Evolutionary conservation across 768 basidiomycete species (phyloP).

Genomic region (Hypholoma sublateritium): DNA sequence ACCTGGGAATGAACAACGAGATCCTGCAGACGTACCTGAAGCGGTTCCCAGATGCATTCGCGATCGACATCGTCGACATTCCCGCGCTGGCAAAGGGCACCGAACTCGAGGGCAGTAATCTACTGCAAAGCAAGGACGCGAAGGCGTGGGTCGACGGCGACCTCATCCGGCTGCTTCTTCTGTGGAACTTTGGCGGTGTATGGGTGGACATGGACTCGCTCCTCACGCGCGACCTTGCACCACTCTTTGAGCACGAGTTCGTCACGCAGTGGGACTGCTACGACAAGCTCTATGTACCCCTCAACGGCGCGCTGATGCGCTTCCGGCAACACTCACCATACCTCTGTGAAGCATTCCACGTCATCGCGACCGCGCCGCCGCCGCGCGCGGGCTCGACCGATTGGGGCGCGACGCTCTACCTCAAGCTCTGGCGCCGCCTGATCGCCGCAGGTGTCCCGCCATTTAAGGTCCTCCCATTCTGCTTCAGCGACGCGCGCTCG

Average conservation of each 20-base stretch:
- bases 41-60: conserved; percentile 70
- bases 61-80: conserved; percentile 70
- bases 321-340: conserved; percentile 92
- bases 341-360: conserved; percentile 93
- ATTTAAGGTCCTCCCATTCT: conserved; percentile 93
- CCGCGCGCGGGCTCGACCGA: conserved; percentile 83
- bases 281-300: conserved; percentile 50
- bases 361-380: conserved; percentile 74
- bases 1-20: conserved; percentile 54
- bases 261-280: conserved; percentile 99
- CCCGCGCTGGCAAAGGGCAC: conserved; percentile 70
- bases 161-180: conserved; percentile 79
- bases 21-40: conserved; percentile 61
- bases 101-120: conserved; percentile 61
- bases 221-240: conserved; percentile 82
- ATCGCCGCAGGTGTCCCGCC: conserved; percentile 71
- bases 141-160: conserved; percentile 97
- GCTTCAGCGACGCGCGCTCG: conserved; percentile 88
- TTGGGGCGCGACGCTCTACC: conserved; percentile 92
- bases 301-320: conserved; percentile 95
- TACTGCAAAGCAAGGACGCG: conserved; percentile 63
- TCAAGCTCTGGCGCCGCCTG: conserved; percentile 87
- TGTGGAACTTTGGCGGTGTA: conserved; percentile 90
- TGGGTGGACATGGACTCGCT: conserved; percentile 99
- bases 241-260: conserved; percentile 91